Evolutionary conservation across 106 monocot species (phyloP).

Genomic region (Posidonia australis): DNA sequence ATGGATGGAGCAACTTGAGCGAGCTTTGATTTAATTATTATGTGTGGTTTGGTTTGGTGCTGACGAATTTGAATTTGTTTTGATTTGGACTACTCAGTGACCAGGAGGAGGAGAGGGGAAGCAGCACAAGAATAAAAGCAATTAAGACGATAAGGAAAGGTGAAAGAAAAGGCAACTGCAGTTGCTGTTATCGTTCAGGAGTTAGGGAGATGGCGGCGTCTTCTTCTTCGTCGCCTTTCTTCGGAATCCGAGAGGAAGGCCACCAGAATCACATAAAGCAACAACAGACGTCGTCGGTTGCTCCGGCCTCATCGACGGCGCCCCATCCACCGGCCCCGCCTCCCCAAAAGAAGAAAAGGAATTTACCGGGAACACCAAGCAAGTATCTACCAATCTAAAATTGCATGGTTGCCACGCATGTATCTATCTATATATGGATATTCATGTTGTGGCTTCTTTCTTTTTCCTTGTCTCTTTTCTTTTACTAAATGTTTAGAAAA

Average conservation of each 20-base stretch:
- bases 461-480: too few species aligned
- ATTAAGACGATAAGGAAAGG: too few species aligned
- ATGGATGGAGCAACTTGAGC: not conserved
- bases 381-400: conserved; percentile 29
- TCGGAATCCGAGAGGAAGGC: conserved; percentile 29
- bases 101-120: not conserved
- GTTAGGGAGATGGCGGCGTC: conserved; percentile 29
- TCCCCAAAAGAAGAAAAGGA: conserved; percentile 42
- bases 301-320: not conserved
- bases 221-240: conserved; percentile 32
- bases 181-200: too few species aligned
- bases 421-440: too few species aligned
- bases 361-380: conserved; percentile 56
- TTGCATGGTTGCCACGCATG: too few species aligned
- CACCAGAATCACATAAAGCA: conserved; percentile 19
- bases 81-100: conserved; percentile 7
- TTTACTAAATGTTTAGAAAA: too few species aligned
- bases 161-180: not conserved
- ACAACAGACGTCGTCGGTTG: not conserved
- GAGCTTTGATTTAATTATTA: not conserved
- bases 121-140: too few species aligned
- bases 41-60: not conserved
- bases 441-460: too few species aligned
- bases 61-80: too few species aligned
- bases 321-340: not conserved